These are phyloP conservation scores for Cladosporium sp. DNA, from an alignment of 2,329 filamentous ascomycete species.

Conservation along the genomic window DNA sequence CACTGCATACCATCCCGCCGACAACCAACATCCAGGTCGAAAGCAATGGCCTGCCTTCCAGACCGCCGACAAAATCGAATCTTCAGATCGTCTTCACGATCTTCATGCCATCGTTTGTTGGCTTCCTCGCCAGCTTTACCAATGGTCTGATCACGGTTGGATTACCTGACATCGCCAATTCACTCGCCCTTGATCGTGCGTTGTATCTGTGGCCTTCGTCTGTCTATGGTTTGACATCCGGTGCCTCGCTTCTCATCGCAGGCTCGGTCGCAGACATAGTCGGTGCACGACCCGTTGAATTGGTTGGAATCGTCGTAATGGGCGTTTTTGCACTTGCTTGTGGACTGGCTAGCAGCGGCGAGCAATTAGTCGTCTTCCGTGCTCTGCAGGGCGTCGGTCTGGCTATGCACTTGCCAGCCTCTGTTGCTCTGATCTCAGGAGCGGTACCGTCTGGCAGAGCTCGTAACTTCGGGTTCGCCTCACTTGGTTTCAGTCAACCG, in stretches of 20 bases:
- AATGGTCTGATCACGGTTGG: constrained; percentile 21
- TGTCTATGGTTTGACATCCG: constrained; percentile 42
- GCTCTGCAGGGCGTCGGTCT: constrained; percentile 28
- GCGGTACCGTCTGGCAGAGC: constrained; percentile 43
- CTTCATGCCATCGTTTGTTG: constrained; percentile 5
- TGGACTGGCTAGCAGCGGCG: constrained; percentile 32
- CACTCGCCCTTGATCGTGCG: constrained; percentile 13
- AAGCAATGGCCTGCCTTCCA: neutral
- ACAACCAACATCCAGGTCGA: neutral
- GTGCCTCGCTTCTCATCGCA: constrained; percentile 46
- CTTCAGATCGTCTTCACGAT: constrained; percentile 3
- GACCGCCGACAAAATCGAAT: neutral
- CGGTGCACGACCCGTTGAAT: constrained; percentile 44
- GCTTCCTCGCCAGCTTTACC: constrained; percentile 19
- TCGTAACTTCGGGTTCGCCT: constrained; percentile 51
- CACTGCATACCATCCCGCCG: neutral
- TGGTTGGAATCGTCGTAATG: constrained; percentile 44
- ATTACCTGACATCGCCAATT: constrained; percentile 18
- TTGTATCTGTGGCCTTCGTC: constrained; percentile 19
- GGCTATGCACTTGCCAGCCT: constrained; percentile 38
- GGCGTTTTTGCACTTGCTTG: constrained; percentile 43
- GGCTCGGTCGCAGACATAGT: constrained; percentile 51
- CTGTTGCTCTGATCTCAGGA: constrained; percentile 46
- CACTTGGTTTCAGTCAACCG: constrained; percentile 48
- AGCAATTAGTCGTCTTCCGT: constrained; percentile 26